Evolutionary conservation across 768 basidiomycete genomes (phyloP).

Genomic region (Kondoa subrosea): DNA sequence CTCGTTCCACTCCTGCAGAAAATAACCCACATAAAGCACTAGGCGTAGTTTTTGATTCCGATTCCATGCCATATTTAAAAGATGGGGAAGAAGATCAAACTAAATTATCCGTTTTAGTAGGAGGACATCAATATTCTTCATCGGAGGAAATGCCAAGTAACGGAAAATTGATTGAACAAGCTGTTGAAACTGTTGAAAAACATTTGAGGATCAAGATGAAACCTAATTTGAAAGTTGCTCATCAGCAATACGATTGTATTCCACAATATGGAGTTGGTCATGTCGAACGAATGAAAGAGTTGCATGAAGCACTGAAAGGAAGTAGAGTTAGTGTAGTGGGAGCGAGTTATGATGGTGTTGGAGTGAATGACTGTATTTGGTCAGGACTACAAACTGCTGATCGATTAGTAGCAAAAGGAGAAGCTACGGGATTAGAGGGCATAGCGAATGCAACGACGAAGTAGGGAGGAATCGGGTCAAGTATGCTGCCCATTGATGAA

Average conservation of each 20-base stretch:
- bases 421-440: background rate
- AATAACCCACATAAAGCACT: slow-evolving; percentile 42
- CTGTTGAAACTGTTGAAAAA: slow-evolving; percentile 3
- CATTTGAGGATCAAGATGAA: slow-evolving; percentile 14
- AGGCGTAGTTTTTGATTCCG: slow-evolving; percentile 81
- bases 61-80: slow-evolving; percentile 50
- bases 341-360: slow-evolving; percentile 17
- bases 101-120: slow-evolving; percentile 80
- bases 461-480: too few species aligned
- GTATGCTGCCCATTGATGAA: too few species aligned
- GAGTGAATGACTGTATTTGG: slow-evolving; percentile 18
- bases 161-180: slow-evolving; percentile 18
- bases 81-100: slow-evolving; percentile 33
- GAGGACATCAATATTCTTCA: slow-evolving; percentile 50
- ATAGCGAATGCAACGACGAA: background rate
- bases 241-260: slow-evolving; percentile 50
- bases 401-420: background rate
- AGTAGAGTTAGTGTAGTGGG: slow-evolving; percentile 12
- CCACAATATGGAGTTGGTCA: slow-evolving; percentile 64
- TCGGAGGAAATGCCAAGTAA: slow-evolving; percentile 27
- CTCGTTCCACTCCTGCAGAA: slow-evolving; percentile 37
- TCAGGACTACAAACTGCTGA: background rate
- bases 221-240: slow-evolving; percentile 19
- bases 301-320: slow-evolving; percentile 37
- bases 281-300: slow-evolving; percentile 46